A percentile compares a stretch with the other conserved stretches of the same genome.
phyloP scores from a whole-genome alignment of 1,139 yeast genomes.

The Diutina siamensis region DNA sequence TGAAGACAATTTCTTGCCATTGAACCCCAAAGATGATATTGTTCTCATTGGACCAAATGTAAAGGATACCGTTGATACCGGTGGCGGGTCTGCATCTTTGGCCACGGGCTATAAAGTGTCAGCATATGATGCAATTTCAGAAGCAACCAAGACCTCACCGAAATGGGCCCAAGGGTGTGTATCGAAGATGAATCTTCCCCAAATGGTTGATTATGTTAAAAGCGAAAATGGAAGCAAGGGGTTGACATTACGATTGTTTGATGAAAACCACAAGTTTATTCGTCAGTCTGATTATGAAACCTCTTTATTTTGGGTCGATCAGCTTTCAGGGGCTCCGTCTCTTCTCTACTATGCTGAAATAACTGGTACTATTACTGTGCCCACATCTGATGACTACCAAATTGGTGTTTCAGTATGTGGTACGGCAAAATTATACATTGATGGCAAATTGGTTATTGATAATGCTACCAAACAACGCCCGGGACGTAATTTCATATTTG shows the following conservation, averaged over 20 bases:
- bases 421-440: slow-evolving; percentile 40
- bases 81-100: slow-evolving; percentile 45
- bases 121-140: slow-evolving; percentile 30
- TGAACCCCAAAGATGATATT: slow-evolving; percentile 19
- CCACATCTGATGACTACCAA: slow-evolving; percentile 26
- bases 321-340: background rate
- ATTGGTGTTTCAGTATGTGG: slow-evolving; percentile 43
- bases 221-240: background rate
- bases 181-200: background rate
- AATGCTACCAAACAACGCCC: slow-evolving; percentile 39
- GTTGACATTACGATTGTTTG: background rate
- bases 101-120: slow-evolving; percentile 33
- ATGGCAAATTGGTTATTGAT: slow-evolving; percentile 43
- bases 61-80: slow-evolving; percentile 28
- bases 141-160: slow-evolving; percentile 10
- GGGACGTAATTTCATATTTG: slow-evolving; percentile 28
- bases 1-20: slow-evolving; percentile 29
- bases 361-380: background rate
- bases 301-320: background rate
- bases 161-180: background rate
- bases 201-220: background rate
- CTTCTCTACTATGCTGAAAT: background rate
- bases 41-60: slow-evolving; percentile 46
- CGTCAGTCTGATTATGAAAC: background rate
- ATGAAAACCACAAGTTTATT: background rate